phyloP scores from a whole-genome alignment of 2,329 filamentous ascomycete species.

The Fusarium tanahbumbuense region DNA sequence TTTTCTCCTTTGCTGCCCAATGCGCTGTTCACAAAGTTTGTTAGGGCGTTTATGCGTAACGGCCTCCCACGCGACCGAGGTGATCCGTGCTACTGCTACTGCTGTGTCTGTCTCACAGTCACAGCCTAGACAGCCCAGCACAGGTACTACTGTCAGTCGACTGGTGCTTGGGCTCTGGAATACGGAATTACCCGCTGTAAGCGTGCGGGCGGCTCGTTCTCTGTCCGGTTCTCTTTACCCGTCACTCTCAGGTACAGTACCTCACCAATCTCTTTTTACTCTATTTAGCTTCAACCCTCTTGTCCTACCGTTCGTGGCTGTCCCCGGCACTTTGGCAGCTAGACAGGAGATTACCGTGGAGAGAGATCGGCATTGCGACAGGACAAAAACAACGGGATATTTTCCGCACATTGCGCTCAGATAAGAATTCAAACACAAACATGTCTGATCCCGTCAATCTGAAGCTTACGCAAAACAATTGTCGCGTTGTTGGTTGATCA shows the following conservation, averaged over 20 bases:
- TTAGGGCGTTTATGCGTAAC: not conserved
- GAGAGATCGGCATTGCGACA: constrained; percentile 29
- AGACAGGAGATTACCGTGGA: constrained; percentile 36
- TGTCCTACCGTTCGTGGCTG: not conserved
- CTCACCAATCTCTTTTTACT: not conserved
- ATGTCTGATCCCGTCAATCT: not conserved
- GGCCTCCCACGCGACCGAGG: constrained; percentile 4
- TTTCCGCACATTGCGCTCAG: constrained; percentile 1
- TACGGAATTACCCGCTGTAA: not conserved
- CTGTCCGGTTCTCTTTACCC: not conserved
- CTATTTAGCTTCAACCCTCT: not conserved
- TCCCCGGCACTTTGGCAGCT: constrained; percentile 2
- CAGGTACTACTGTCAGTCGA: too few species aligned
- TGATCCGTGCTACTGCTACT: not conserved
- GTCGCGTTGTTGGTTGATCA: not conserved
- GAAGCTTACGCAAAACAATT: not conserved
- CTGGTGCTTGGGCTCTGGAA: not conserved
- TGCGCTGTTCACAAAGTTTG: not conserved
- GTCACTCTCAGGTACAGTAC: not conserved
- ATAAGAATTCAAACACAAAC: not conserved
- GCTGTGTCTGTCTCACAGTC: not conserved
- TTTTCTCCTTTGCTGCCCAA: not conserved
- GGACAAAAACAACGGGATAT: not conserved
- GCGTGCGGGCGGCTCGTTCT: not conserved
- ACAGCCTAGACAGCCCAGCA: too few species aligned